phyloP scores from a whole-genome alignment of 2,329 filamentous ascomycete species.

The Aureobasidium musti region DNA sequence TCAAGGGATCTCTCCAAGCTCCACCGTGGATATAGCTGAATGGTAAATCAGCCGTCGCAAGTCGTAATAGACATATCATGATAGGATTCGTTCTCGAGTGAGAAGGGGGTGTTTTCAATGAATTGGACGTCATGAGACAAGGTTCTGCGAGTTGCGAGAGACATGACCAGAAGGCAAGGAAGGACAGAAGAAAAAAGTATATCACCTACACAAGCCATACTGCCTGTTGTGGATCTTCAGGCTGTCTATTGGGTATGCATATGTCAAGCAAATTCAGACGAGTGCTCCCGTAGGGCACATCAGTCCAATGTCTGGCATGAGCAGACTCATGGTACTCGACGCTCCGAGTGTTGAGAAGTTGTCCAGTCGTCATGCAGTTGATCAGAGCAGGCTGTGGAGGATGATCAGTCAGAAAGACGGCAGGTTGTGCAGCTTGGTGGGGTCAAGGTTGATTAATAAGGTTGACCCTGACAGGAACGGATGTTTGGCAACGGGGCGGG shows the following conservation, averaged over 20 bases:
- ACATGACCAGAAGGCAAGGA: neutral
- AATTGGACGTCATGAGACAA: neutral
- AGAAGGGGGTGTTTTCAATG: neutral
- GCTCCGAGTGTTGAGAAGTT: neutral
- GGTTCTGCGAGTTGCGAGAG: neutral
- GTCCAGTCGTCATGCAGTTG: neutral
- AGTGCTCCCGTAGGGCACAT: slow-evolving; percentile 36
- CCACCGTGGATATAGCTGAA: slow-evolving; percentile 53
- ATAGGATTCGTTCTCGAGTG: neutral
- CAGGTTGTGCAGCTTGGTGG: neutral
- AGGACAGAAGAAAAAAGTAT: neutral
- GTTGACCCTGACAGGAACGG: slow-evolving; percentile 31
- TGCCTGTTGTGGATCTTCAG: slow-evolving; percentile 30
- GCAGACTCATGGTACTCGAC: neutral
- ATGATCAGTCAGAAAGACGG: neutral
- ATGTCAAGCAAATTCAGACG: slow-evolving; percentile 48
- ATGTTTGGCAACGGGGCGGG: slow-evolving; percentile 23
- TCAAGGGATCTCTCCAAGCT: slow-evolving; percentile 53
- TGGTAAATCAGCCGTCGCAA: neutral
- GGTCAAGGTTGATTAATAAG: slow-evolving; percentile 4
- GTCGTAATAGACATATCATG: neutral
- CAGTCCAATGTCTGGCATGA: neutral
- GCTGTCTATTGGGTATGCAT: slow-evolving; percentile 43
- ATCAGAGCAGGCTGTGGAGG: neutral
- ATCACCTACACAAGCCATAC: slow-evolving; percentile 43